These are phyloP conservation scores for Schwanniomyces pseudopolymorphus DNA, from an alignment of 805 yeast genomes.

Conservation along the genomic window DNA sequence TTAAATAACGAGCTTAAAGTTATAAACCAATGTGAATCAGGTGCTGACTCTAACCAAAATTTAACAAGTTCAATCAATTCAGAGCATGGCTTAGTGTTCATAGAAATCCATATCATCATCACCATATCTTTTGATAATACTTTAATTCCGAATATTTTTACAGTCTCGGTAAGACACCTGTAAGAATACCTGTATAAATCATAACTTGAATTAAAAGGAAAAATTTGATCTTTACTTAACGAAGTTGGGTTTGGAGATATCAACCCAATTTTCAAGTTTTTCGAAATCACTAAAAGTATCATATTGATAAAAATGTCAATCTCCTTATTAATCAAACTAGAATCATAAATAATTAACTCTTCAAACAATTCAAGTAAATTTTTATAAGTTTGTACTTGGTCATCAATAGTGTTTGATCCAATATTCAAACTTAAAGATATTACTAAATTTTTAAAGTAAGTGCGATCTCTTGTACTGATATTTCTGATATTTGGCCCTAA, in stretches of 20 bases:
- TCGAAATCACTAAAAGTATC: constrained; percentile 27
- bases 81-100: constrained; percentile 46
- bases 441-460: constrained; percentile 25
- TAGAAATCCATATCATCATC: constrained; percentile 59
- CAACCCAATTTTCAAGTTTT: constrained; percentile 37
- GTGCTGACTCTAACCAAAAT: constrained; percentile 59
- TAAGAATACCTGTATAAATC: constrained; percentile 46
- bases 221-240: constrained; percentile 39
- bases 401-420: constrained; percentile 28
- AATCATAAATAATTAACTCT: constrained; percentile 40
- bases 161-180: constrained; percentile 57
- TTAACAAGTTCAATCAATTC: constrained; percentile 47
- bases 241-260: constrained; percentile 35
- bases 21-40: constrained; percentile 55
- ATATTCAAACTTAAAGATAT: constrained; percentile 29
- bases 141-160: constrained; percentile 48
- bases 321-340: constrained; percentile 32
- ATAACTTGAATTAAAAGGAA: constrained; percentile 45
- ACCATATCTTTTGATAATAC: constrained; percentile 48
- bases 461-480: constrained; percentile 14
- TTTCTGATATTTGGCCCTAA: constrained; percentile 40
- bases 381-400: constrained; percentile 21
- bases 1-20: constrained; percentile 52
- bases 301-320: constrained; percentile 26
- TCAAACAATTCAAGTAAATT: constrained; percentile 28